Base-by-base conservation (phyloP, 768 basidiomycete species). In the Hericium erinaceus region DNA sequence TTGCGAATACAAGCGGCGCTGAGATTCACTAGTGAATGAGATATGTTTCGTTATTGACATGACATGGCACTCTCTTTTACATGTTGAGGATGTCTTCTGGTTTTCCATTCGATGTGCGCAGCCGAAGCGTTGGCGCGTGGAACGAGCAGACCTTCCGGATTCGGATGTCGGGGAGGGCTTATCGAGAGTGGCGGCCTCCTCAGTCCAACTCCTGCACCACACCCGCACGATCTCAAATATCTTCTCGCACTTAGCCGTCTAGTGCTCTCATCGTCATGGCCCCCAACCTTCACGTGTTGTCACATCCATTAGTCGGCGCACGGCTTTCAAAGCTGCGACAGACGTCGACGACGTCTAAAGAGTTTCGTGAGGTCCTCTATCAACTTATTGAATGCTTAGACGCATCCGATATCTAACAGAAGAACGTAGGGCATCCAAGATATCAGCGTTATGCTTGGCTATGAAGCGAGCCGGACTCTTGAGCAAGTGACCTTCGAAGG, bases 1-100 rank as follows among this genome's bases (percentile, higher is more conserved):
- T 39, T 97, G 93, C 70, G 90, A 95, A 73, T 97, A 97, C 69
- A 97, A 95, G 69, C 78, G 88, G 64, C 78, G 93, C 66, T 95
- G 71, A 79, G 26, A 46, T n/a, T 46, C 13, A 33, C 33, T 33
- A 33, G 7, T 10, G 9, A 33, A 33, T 10, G 33, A 33, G 33
- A 33, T 10, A 33, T 33, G 33, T 33, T 33, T 33, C 33, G 9
- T 33, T 33, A 6, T 33, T 33, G 33, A 33, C 33, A 33, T 33
- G 33, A 33, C 6, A 33, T 33, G 9, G 33, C 33, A 33, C 33
- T 33, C 33, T 33, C 33, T 33, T 33, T 33, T 33, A 33, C 33
- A 33, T 33, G 33, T 33, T 33, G 33, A 33, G 33, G 33, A 33
- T 6, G 33, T 33, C 33, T 33, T 33, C 33, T 2, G 33, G 33